Evolutionary conservation across 805 yeast genomes (phyloP).

Genomic region (Pichia pseudocactophila): DNA sequence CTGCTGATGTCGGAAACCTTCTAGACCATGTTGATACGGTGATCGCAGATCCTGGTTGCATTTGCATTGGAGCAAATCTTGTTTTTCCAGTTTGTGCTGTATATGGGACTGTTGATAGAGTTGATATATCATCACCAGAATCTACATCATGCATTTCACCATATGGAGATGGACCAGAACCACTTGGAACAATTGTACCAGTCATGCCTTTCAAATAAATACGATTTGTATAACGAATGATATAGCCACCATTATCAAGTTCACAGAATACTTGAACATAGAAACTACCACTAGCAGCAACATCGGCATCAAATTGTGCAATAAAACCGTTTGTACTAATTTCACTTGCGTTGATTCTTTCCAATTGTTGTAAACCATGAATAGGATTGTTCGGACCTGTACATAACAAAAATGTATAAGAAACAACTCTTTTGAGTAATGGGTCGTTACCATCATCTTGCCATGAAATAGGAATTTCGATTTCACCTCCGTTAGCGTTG

Average conservation of each 20-base stretch:
- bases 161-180: constrained; percentile 38
- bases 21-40: constrained; percentile 62
- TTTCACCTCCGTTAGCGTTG: constrained; percentile 31
- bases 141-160: constrained; percentile 33
- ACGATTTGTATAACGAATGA: constrained; percentile 61
- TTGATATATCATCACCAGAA: constrained; percentile 14
- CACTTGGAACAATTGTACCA: constrained; percentile 48
- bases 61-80: constrained; percentile 88
- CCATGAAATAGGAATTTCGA: constrained; percentile 43
- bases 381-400: constrained; percentile 55
- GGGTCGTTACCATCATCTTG: constrained; percentile 45
- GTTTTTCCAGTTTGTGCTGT: constrained; percentile 69
- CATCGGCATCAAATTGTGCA: constrained; percentile 34
- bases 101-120: constrained; percentile 53
- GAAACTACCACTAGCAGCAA: constrained; percentile 58
- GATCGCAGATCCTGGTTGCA: constrained; percentile 67
- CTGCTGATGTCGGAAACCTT: constrained; percentile 59
- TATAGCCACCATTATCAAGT: constrained; percentile 34
- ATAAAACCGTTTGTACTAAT: constrained; percentile 31
- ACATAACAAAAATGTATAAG: constrained; percentile 50
- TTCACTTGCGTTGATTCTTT: constrained; percentile 22
- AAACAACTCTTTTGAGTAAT: constrained; percentile 32
- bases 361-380: constrained; percentile 30
- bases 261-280: constrained; percentile 60
- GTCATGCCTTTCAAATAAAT: constrained; percentile 63